phyloP scores from a whole-genome alignment of 495 filamentous ascomycete species.

The Niebla homalea region DNA sequence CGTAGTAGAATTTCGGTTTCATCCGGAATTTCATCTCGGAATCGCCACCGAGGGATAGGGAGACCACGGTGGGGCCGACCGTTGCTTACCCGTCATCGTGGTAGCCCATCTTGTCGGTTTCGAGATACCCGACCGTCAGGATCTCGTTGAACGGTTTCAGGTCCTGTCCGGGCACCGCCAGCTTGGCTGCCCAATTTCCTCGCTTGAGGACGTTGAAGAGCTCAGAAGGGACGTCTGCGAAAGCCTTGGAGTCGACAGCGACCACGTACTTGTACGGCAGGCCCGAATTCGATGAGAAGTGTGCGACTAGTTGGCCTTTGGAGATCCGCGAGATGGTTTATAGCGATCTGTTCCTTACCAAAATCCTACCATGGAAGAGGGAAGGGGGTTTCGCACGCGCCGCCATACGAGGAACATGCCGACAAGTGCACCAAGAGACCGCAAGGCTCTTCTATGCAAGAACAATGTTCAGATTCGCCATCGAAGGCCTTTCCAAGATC shows the following conservation, averaged over 20 bases:
- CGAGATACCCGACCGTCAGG: slow-evolving; percentile 62
- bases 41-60: slow-evolving; percentile 57
- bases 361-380: too few species aligned
- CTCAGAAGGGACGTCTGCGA: slow-evolving; percentile 43
- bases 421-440: too few species aligned
- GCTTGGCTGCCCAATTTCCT: slow-evolving; percentile 50
- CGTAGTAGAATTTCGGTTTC: slow-evolving; percentile 43
- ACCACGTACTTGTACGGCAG: slow-evolving; percentile 76
- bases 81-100: slow-evolving; percentile 76
- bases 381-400: too few species aligned
- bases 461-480: too few species aligned
- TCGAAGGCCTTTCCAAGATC: too few species aligned
- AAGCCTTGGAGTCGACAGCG: slow-evolving; percentile 46
- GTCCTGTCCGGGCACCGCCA: slow-evolving; percentile 23
- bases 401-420: too few species aligned
- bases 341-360: too few species aligned
- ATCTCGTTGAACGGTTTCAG: slow-evolving; percentile 56
- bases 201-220: slow-evolving; percentile 46
- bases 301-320: too few species aligned
- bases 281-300: slow-evolving; percentile 34
- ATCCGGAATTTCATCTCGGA: slow-evolving; percentile 58
- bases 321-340: too few species aligned
- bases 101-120: slow-evolving; percentile 52
- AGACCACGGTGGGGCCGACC: slow-evolving; percentile 63
- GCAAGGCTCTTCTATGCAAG: too few species aligned